Percentiles rank a stretch among this genome's conserved stretches.
Evolutionary conservation across 108 stramenopile genomes (phyloP).

Genomic region (Thalassiosira profunda): DNA sequence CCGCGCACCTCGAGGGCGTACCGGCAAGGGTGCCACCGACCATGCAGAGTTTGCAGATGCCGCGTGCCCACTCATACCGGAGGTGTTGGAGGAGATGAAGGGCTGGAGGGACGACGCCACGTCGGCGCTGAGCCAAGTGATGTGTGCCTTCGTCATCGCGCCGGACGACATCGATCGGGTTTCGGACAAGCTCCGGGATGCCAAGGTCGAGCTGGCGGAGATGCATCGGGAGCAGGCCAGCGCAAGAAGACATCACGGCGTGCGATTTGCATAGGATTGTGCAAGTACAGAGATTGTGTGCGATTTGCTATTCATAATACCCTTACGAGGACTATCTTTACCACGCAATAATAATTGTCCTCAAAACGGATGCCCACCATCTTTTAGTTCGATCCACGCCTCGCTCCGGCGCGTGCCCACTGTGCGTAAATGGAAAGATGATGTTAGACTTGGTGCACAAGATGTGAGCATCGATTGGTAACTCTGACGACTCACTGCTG

Average conservation of each 20-base stretch:
- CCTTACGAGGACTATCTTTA: no score
- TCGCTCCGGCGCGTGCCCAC: constrained; percentile 89
- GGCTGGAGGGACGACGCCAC: constrained; percentile 21
- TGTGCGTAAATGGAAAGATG: no score
- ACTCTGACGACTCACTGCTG: no score
- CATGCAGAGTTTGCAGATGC: background rate
- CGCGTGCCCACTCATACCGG: constrained; percentile 9
- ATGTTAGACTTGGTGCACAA: no score
- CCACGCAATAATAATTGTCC: no score
- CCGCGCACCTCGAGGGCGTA: background rate
- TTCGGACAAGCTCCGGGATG: constrained; percentile 29
- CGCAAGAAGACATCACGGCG: no score
- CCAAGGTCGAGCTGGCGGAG: constrained; percentile 2
- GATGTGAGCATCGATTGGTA: no score
- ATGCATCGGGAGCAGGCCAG: no score
- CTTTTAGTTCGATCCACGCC: constrained; percentile 87
- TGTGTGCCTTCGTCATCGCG: constrained; percentile 26
- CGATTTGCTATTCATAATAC: no score
- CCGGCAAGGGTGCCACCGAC: constrained; percentile 3
- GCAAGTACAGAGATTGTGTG: no score
- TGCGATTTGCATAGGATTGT: no score
- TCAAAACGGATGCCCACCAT: constrained; percentile 66
- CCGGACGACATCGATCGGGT: constrained; percentile 31
- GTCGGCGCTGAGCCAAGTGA: constrained; percentile 23
- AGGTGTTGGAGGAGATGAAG: constrained; percentile 12